These are phyloP conservation scores for Colletotrichum endophyticum DNA, from an alignment of 2,329 filamentous ascomycete genomes.

Conservation along the genomic window DNA sequence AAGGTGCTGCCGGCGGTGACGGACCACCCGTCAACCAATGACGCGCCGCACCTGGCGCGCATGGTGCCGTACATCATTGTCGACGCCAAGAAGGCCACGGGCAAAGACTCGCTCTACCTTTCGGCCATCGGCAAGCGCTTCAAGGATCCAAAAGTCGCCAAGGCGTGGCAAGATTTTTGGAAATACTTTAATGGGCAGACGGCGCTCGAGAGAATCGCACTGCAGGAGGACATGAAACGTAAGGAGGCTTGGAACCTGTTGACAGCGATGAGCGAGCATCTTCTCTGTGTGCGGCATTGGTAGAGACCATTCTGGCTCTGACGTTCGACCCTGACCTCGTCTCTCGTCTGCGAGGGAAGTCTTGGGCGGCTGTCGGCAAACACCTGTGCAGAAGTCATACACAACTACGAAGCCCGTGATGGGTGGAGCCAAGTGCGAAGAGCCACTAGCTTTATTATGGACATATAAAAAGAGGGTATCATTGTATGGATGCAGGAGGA, in stretches of 20 bases:
- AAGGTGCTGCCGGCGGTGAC: conserved; percentile 54
- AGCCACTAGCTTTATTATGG: neutral
- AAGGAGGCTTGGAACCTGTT: conserved; percentile 77
- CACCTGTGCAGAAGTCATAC: neutral
- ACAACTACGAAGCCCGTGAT: neutral
- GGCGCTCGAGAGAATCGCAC: conserved; percentile 83
- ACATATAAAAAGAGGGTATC: conserved; percentile 18
- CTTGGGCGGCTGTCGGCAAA: neutral
- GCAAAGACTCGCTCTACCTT: conserved; percentile 76
- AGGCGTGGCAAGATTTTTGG: conserved; percentile 75
- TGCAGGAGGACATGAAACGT: conserved; percentile 86
- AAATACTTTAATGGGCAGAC: conserved; percentile 89
- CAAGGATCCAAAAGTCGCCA: conserved; percentile 61
- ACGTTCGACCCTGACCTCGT: neutral
- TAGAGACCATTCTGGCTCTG: conserved; percentile 36
- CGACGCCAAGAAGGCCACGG: conserved; percentile 78
- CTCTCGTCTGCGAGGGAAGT: neutral
- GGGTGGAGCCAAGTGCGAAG: neutral
- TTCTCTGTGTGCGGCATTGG: conserved; percentile 75
- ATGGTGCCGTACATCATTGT: conserved; percentile 72
- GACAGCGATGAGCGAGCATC: conserved; percentile 69
- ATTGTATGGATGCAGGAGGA: conserved; percentile 4
- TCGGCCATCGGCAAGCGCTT: conserved; percentile 63
- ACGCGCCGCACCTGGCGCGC: conserved; percentile 60
- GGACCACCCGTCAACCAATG: conserved; percentile 60